Evolutionary conservation across 2,329 filamentous ascomycete genomes (phyloP).

Genomic region (Tolypocladium endophyticum): DNA sequence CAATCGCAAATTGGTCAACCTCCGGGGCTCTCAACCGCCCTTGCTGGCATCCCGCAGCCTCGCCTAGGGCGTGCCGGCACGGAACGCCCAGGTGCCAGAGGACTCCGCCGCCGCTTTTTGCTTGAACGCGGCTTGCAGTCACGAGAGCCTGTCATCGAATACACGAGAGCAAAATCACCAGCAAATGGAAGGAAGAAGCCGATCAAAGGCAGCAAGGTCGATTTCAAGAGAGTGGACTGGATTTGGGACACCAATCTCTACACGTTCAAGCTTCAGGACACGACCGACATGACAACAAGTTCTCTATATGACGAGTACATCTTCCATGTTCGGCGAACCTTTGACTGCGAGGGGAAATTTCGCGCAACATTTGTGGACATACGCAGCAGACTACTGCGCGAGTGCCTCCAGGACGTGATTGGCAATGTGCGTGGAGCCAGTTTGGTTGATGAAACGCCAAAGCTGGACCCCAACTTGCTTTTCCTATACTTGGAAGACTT

Average conservation of each 20-base stretch:
- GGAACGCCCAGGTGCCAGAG: background rate
- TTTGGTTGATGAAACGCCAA: slow-evolving; percentile 69
- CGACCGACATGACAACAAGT: slow-evolving; percentile 32
- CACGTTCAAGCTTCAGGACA: slow-evolving; percentile 44
- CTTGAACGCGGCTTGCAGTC: background rate
- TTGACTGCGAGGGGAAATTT: slow-evolving; percentile 78
- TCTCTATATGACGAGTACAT: slow-evolving; percentile 64
- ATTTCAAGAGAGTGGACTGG: slow-evolving; percentile 43
- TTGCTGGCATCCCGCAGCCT: background rate
- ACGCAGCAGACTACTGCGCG: slow-evolving; percentile 69
- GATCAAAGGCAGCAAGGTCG: slow-evolving; percentile 16
- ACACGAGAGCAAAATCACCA: background rate
- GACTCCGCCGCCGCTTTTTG: background rate
- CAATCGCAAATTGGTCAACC: slow-evolving; percentile 10
- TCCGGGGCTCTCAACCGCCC: background rate
- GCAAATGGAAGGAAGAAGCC: slow-evolving; percentile 6
- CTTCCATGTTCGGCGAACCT: slow-evolving; percentile 73
- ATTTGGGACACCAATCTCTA: slow-evolving; percentile 41
- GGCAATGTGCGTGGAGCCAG: slow-evolving; percentile 45
- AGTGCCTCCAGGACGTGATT: slow-evolving; percentile 39
- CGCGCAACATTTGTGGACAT: slow-evolving; percentile 65
- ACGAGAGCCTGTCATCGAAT: background rate
- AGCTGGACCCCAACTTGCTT: slow-evolving; percentile 59
- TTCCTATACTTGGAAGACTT: slow-evolving; percentile 71
- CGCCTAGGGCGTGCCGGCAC: background rate